Conservation (phyloP, 1,139 yeast genomes). For the Scheffersomyces segobiensis region DNA sequence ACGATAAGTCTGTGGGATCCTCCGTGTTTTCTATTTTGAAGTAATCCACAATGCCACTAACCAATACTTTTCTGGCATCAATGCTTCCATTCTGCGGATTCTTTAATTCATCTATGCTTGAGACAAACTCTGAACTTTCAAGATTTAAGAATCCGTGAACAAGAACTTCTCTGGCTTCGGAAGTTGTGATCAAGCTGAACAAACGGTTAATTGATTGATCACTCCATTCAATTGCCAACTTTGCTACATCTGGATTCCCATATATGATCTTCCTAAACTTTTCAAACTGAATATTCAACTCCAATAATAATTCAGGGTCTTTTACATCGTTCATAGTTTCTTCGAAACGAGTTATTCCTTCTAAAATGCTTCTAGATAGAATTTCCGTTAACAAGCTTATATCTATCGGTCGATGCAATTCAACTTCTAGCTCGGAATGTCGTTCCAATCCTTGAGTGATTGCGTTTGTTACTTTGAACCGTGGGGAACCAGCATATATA, state of each 20-base stretch:
- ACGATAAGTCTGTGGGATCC: constrained; percentile 16
- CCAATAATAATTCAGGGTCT: constrained; percentile 1
- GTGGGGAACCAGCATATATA: constrained; percentile 19
- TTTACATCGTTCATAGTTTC: constrained; percentile 1
- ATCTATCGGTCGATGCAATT: constrained; percentile 11
- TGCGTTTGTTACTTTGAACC: constrained; percentile 7
- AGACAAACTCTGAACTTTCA: constrained; percentile 22
- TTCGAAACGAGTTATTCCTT: neutral
- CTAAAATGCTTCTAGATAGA: neutral
- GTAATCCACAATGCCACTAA: constrained; percentile 67
- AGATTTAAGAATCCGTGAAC: constrained; percentile 54
- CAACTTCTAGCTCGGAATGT: constrained; percentile 12
- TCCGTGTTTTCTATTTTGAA: constrained; percentile 23
- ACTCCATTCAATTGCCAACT: constrained; percentile 34
- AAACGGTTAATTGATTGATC: constrained; percentile 34
- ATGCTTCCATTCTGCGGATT: constrained; percentile 2
- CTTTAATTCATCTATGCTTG: constrained; percentile 5
- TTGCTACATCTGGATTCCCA: constrained; percentile 17
- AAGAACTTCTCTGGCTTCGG: constrained; percentile 62
- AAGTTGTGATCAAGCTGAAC: constrained; percentile 37
- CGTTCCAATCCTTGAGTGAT: constrained; percentile 10
- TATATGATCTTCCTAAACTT: constrained; percentile 4
- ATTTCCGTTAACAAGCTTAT: neutral
- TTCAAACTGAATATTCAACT: neutral
- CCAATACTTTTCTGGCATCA: constrained; percentile 34